phyloP scores from a whole-genome alignment of 768 basidiomycete genomes.

The Boletus rubroflammeus region DNA sequence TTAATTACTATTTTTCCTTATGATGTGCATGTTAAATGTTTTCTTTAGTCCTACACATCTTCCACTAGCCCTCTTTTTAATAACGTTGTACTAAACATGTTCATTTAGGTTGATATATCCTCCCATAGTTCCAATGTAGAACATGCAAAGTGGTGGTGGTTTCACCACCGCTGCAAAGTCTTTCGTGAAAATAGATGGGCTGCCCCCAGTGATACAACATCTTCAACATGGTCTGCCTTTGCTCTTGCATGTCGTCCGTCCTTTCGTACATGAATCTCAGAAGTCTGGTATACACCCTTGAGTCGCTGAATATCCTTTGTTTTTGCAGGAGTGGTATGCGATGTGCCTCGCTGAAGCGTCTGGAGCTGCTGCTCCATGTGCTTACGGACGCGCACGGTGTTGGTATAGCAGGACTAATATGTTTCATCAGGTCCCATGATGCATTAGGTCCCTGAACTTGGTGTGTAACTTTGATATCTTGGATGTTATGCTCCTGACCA shows the following conservation, averaged over 20 bases:
- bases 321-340: neutral
- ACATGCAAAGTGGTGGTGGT: neutral
- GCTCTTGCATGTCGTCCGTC: neutral
- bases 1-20: too few species aligned
- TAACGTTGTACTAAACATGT: too few species aligned
- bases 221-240: neutral
- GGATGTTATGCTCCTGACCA: neutral
- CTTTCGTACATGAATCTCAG: neutral
- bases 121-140: neutral
- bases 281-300: neutral
- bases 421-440: neutral
- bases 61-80: too few species aligned
- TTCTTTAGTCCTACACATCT: too few species aligned
- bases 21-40: too few species aligned
- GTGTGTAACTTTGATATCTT: neutral
- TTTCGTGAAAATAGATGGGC: neutral
- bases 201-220: neutral
- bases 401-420: neutral
- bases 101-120: too few species aligned
- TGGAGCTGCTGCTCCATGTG: neutral
- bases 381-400: neutral
- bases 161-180: neutral
- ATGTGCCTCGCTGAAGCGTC: neutral
- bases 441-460: neutral
- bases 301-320: neutral